Conservation (phyloP, 169 alveolate species). For the Theileria luwenshuni region DNA sequence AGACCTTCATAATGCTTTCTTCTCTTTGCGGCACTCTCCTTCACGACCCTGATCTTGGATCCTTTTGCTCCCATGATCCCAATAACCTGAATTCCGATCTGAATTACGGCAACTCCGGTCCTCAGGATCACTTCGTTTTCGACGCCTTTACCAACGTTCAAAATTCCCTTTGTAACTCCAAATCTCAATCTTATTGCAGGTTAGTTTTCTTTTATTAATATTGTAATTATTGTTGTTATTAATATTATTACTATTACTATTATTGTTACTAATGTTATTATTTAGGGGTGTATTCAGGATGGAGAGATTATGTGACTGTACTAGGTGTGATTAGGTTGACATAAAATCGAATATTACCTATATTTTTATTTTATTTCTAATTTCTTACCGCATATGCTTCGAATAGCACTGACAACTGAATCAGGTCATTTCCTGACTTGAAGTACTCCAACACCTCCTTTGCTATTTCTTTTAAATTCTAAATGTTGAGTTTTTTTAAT, state of each 20-base stretch:
- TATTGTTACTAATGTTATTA: neutral
- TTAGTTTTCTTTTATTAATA: neutral
- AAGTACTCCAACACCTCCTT: slow-evolving; percentile 5
- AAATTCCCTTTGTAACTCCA: slow-evolving; percentile 6
- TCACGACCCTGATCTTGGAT: neutral
- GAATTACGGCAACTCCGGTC: neutral
- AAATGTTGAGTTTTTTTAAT: slow-evolving; percentile 18
- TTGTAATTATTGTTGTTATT: neutral
- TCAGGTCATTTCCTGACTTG: neutral
- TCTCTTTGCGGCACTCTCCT: slow-evolving; percentile 19
- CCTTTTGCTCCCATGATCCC: neutral
- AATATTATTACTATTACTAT: neutral
- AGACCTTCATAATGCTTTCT: neutral
- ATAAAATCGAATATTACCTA: slow-evolving; percentile 25
- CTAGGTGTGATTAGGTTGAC: slow-evolving; percentile 17
- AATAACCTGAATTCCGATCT: neutral
- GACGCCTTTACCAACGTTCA: slow-evolving; percentile 8
- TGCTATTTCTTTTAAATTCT: slow-evolving; percentile 13
- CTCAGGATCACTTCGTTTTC: neutral
- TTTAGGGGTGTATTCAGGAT: slow-evolving; percentile 4
- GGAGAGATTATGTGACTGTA: slow-evolving; percentile 16
- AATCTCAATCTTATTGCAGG: slow-evolving; percentile 3
- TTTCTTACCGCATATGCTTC: slow-evolving; percentile 24
- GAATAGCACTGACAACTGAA: slow-evolving; percentile 17
- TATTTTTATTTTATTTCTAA: neutral